phyloP scores from a whole-genome alignment of 306 rosid genomes.

The Casuarina glauca region DNA sequence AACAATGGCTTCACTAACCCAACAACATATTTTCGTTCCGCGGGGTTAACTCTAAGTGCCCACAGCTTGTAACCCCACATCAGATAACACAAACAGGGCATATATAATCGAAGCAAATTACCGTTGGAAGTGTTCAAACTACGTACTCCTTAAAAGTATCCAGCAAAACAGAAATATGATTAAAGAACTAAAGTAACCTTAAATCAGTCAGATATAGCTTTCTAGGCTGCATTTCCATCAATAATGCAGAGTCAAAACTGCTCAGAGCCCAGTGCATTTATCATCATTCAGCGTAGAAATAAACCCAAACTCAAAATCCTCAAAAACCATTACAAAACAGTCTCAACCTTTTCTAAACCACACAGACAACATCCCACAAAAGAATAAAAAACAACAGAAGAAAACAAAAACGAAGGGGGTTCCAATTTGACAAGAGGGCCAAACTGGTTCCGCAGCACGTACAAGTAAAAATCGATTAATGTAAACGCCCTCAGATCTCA shows the following conservation, averaged over 20 bases:
- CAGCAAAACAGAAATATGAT: neutral
- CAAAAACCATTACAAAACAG: slow-evolving; percentile 1
- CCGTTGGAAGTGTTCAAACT: neutral
- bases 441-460: neutral
- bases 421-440: neutral
- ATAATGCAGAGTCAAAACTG: slow-evolving; percentile 25
- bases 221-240: slow-evolving; percentile 42
- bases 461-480: neutral
- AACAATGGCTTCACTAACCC: neutral
- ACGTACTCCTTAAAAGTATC: neutral
- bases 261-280: slow-evolving; percentile 44
- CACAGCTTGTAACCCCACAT: neutral
- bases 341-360: neutral
- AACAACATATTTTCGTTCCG: neutral
- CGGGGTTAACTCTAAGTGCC: neutral
- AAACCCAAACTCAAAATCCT: neutral
- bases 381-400: too few relatives aligned
- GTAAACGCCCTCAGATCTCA: slow-evolving; percentile 40
- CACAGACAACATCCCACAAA: neutral
- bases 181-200: too few relatives aligned
- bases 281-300: slow-evolving; percentile 26
- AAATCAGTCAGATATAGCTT: slow-evolving; percentile 31
- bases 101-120: neutral
- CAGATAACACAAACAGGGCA: neutral
- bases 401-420: neutral